Evolutionary conservation across 306 rosid species (phyloP).

Genomic region (Macrotyloma uniflorum): DNA sequence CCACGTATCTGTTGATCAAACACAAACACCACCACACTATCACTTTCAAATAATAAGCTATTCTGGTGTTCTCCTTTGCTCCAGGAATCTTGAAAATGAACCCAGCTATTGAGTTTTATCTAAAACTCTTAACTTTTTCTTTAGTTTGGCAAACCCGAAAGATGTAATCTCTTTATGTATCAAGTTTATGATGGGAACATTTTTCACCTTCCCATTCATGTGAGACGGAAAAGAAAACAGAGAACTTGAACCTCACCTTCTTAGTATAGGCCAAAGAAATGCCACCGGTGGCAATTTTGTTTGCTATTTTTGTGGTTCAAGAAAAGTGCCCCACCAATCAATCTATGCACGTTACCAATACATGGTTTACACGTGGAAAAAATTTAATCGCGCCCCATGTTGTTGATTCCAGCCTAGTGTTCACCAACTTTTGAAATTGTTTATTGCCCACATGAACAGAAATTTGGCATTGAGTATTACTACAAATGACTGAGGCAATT

Average conservation of each 20-base stretch:
- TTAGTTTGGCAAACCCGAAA: constrained; percentile 2
- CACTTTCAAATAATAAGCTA: not conserved
- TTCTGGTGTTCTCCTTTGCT: not conserved
- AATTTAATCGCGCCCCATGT: not conserved
- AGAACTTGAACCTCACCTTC: not conserved
- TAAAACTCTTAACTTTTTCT: not conserved
- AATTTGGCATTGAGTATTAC: not conserved
- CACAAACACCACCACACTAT: not conserved
- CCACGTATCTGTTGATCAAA: not conserved
- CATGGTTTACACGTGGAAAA: constrained; percentile 24
- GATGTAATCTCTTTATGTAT: not conserved
- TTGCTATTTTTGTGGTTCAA: constrained; percentile 29
- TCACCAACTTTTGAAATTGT: not conserved
- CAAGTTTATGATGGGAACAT: not conserved
- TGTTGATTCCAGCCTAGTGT: constrained; percentile 42
- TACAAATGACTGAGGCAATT: not conserved
- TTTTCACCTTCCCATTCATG: not conserved
- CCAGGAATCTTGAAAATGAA: not conserved
- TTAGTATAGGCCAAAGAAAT: constrained; percentile 33
- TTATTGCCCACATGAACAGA: not conserved
- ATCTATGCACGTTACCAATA: constrained; percentile 39
- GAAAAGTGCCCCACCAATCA: constrained; percentile 32
- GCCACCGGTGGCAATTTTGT: constrained; percentile 47
- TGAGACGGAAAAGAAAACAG: not conserved
- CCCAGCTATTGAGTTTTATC: not conserved